Percentiles rank a stretch among this genome's conserved stretches.
These are phyloP conservation scores for Lactifluus subvellereus DNA, from an alignment of 768 basidiomycete genomes.

Conservation along the genomic window DNA sequence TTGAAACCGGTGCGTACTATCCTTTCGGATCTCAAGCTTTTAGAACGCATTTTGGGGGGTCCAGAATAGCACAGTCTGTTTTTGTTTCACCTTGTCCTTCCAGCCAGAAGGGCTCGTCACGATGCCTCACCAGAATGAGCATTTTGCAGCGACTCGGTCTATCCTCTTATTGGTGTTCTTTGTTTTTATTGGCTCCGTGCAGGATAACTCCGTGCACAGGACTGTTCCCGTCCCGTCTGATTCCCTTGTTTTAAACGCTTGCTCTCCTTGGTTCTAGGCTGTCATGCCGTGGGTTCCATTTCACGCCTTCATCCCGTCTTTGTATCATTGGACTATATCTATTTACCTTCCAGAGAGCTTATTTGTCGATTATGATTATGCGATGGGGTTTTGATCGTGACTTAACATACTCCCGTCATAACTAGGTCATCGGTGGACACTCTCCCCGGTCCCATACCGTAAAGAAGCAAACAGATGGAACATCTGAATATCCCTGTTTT, in stretches of 20 bases:
- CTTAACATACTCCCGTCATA: background rate
- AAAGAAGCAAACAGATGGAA: background rate
- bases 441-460: background rate
- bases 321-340: background rate
- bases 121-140: background rate
- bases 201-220: background rate
- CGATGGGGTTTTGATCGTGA: background rate
- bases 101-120: background rate
- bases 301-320: background rate
- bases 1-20: constrained; percentile 2
- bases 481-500: constrained; percentile 43
- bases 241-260: background rate
- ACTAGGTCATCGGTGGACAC: background rate
- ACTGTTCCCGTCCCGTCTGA: background rate
- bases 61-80: background rate
- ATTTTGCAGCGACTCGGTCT: no score
- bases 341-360: background rate
- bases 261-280: background rate
- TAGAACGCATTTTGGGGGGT: background rate
- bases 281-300: background rate
- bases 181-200: background rate
- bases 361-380: background rate
- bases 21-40: background rate
- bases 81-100: background rate
- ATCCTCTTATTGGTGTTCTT: background rate